phyloP scores from a whole-genome alignment of 2,329 filamentous ascomycete genomes.

The Aspergillus sergii region DNA sequence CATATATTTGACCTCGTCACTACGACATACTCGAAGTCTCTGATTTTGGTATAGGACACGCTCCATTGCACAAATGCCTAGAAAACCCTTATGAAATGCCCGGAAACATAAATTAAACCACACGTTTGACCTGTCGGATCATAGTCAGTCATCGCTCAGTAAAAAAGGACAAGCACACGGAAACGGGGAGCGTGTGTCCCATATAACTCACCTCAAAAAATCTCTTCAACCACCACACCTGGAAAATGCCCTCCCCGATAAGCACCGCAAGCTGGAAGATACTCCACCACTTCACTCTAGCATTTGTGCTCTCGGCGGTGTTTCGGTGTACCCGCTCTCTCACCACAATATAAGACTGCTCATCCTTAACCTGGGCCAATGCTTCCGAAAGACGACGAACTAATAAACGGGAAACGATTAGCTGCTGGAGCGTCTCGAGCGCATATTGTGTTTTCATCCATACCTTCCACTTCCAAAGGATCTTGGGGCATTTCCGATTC shows the following conservation, averaged over 20 bases:
- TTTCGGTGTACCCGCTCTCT: slow-evolving; percentile 96
- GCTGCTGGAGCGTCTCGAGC: not conserved
- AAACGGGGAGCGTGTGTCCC: not conserved
- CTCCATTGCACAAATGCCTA: slow-evolving; percentile 4
- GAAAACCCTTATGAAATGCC: slow-evolving; percentile 10
- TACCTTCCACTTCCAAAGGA: slow-evolving; percentile 88
- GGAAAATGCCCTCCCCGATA: slow-evolving; percentile 90
- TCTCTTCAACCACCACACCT: slow-evolving; percentile 98
- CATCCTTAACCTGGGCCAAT: slow-evolving; percentile 90
- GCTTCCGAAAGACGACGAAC: slow-evolving; percentile 83
- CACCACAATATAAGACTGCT: slow-evolving; percentile 95
- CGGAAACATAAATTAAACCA: slow-evolving; percentile 41
- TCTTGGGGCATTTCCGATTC: slow-evolving; percentile 83
- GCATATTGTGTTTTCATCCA: slow-evolving; percentile 24
- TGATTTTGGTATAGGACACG: slow-evolving; percentile 1
- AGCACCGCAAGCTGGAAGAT: slow-evolving; percentile 91
- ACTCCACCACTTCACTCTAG: slow-evolving; percentile 99
- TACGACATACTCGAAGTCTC: not conserved
- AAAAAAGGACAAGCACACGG: not conserved
- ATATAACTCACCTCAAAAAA: slow-evolving; percentile 77
- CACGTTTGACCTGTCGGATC: slow-evolving; percentile 47
- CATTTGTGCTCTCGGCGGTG: slow-evolving; percentile 97
- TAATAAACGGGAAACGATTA: slow-evolving; percentile 38
- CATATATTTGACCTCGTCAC: slow-evolving; percentile 7
- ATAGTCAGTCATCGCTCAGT: not conserved